Base-by-base conservation (phyloP, 345 rosid genomes). In the Bruguiera parviflora region DNA sequence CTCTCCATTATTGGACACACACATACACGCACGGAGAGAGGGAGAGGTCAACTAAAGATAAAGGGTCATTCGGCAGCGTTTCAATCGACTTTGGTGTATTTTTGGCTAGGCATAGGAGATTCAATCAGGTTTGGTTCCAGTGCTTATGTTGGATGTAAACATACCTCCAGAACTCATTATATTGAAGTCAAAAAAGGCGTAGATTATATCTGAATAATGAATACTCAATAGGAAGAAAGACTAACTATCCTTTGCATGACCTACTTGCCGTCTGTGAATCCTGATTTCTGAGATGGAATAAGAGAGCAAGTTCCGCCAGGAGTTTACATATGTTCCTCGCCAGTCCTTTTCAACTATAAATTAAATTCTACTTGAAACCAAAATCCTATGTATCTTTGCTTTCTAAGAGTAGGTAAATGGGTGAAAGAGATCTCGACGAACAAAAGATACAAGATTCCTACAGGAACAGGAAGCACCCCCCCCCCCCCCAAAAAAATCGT, bases 1-100 rank as follows among this genome's bases (percentile, higher is more conserved):
- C 69, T 64, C 71, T 67, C 75, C 68, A 79, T 79, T 79, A 84
- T 84, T 84, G 74, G 71, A 67, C 47, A 75, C 73, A 73, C 75
- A 72, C 37, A 8, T 6, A 5, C 37, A 33, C 37, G 5, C 15
- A 47, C 5, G 9, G 51, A 39, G 19, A 20, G 27, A 32, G 28
- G 6, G 19, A 15, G 37, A 62, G 66, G 39, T 6, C 16, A 39
- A 10, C 47, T 10, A 10, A 39, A 39, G 15, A 10, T 39, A 9
- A 39, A 39, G 9, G 9, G 37, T 10, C 47, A 11, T 2, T 11
- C 47, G 16, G 11, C 16, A 39, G 16, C 4, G 47, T 39, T 39
- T 39, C 47, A 39, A 39, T 39, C 16, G 0, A 2, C 47, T 39
- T 39, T 10, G 16, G 47, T 11, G 47, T 39, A 39, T 11, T 39